Evolutionary conservation across 2,329 filamentous ascomycete species (phyloP), one percentile per base, ranked within the genome.

Genomic region (Aspergillus ibericus): DNA sequence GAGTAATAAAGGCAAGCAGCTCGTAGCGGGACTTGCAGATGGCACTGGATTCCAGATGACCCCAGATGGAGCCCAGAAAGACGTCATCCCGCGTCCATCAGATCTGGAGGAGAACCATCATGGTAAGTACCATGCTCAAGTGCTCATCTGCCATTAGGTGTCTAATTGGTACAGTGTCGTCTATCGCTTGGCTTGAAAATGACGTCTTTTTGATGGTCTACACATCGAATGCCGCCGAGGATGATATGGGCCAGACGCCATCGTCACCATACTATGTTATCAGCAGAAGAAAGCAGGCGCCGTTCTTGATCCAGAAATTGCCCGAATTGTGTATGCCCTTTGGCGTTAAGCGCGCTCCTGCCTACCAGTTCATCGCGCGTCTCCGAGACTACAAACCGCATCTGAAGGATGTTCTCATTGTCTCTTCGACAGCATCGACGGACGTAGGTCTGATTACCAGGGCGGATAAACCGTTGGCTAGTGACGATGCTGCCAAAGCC

Each of bases 1-100:
- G 95, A 99, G 95, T 74, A 89, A 86, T 60, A 91, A 88, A 72
- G 95, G 95, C 48, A 99, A 96, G 73, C 93, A 98, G 72, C 81
- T 99, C 44, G 88, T 96, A 46, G 93, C 91, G 65, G 95, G 96
- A 15, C 81, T 95, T 66, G 87, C 82, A 6, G 86, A 97, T 75
- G 95, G 95, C 58, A 88, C 87, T 12, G 87, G 89, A 53, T 84
- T 85, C 56, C 93, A 97, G 73, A 88, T 98, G 84, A 92, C 90
- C 7, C 91, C 90, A 0, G 85, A 91, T 66, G 93, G 93, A 48
- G 83, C 83, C 40, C 82, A 85, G 27, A 95, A 93, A 76, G 92
- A 83, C 35, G 82, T 88, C 53, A 90, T 99, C 48, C 92, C 93
- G 22, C 85, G 86, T 59, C 91, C 93, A 2, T 87, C 91, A 5